Evolutionary conservation across 106 monocot genomes (phyloP), one percentile per base, ranked within the genome.

Genomic region (Acorus gramineus): DNA sequence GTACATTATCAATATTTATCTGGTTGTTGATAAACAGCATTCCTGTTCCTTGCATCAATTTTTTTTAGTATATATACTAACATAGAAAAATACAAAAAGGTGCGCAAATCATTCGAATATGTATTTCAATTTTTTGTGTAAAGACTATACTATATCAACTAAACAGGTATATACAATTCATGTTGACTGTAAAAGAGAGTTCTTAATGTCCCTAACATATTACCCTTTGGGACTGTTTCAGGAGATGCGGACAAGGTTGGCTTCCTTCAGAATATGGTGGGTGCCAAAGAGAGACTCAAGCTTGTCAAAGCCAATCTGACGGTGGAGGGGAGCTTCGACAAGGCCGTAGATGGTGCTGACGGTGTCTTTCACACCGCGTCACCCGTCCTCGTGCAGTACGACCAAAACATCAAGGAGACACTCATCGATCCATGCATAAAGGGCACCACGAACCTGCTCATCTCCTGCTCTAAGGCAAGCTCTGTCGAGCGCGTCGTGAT

Each of bases 291-390:
- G 76, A 77, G 86, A 69, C 80, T 95, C 1, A 81, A 63, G 69
- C 66, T 95, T 46, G 51, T 95, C 53, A 82, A 77, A 59, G 90
- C 94, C 9, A 86, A 95, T 72, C 84, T 95, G 13, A 61, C 69
- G 76, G 80, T 74, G 53, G 81, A 83, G 6, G 82, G 84, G 9
- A 90, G 94, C 84, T 95, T 95, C 53, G 86, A 89, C 48, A 71
- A 73, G 4, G 86, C 94, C 3, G 77, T 95, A 2, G 77, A 80
- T 13, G 90, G 90, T 5, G 90, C 73, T 2, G 86, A 90, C 61
- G 94, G 94, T n/a, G 94, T 95, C 59, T 90, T 90, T 77, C 94
- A 95, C 76, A 74, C 86, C 1, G 94, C 94, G 3, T 82, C 79
- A 7, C 94, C 94, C 6, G 84, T 95, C 52, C n/a, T 85, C n/a